Percentiles rank a stretch among this genome's conserved stretches.
These are phyloP conservation scores for Vanrija sp. DNA, from an alignment of 1,284 basidiomycete species.

Conservation along the genomic window DNA sequence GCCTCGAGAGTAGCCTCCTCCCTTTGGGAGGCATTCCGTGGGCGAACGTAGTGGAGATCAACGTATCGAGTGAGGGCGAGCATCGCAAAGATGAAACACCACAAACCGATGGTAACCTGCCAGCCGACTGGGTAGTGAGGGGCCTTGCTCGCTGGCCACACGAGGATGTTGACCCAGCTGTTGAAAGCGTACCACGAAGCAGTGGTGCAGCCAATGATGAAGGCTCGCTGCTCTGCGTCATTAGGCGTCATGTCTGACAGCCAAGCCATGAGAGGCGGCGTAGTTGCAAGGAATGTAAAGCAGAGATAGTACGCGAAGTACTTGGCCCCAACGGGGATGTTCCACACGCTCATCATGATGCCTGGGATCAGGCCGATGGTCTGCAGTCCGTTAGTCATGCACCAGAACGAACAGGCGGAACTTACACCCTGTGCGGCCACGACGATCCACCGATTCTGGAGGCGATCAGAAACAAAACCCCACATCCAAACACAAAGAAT, in stretches of 20 bases:
- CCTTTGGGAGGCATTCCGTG: no score
- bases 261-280: constrained; percentile 16
- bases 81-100: no score
- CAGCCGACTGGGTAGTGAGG: constrained; percentile 5
- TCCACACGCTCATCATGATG: constrained; percentile 19
- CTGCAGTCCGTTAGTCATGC: no score
- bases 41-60: no score
- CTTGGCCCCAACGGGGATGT: constrained; percentile 13
- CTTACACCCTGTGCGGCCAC: constrained; percentile 5
- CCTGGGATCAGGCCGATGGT: constrained; percentile 9
- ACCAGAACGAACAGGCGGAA: background rate
- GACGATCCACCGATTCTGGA: constrained; percentile 15
- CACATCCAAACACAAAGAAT: constrained; percentile 14
- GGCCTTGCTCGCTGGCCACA: constrained; percentile 13
- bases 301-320: constrained; percentile 14
- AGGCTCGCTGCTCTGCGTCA: constrained; percentile 13
- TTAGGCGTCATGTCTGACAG: constrained; percentile 14
- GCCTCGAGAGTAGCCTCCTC: no score
- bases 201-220: constrained; percentile 12
- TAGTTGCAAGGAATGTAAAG: constrained; percentile 11
- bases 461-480: constrained; percentile 8
- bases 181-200: constrained; percentile 8
- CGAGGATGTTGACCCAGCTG: constrained; percentile 14
- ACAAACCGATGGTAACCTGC: constrained; percentile 11
- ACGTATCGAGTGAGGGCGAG: no score